Conservation (phyloP, 192 early-diverging fungal species). For the Neocallimastix lanati region DNA sequence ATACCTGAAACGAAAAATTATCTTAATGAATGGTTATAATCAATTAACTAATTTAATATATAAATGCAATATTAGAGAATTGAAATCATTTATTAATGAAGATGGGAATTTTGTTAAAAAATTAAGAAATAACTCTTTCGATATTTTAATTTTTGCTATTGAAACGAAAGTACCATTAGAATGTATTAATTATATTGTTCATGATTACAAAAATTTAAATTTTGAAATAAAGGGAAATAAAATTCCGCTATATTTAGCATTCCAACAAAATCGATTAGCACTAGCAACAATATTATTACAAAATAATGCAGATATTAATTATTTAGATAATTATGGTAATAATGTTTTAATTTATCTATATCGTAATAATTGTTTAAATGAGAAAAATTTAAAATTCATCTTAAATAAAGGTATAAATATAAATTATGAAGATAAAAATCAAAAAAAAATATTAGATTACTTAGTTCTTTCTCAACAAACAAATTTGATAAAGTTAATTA, state of each 20-base stretch:
- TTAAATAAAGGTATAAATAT: neutral
- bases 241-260: neutral
- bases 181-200: neutral
- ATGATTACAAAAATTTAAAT: neutral
- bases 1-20: no score
- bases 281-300: neutral
- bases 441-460: neutral
- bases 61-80: neutral
- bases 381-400: neutral
- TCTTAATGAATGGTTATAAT: neutral
- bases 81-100: neutral
- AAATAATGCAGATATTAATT: neutral
- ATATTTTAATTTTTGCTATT: neutral
- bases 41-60: neutral
- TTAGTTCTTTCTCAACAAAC: neutral
- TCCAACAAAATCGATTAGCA: neutral
- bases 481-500: neutral
- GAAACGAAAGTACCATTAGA: neutral
- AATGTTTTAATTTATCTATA: neutral
- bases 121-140: neutral
- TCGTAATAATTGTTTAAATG: neutral
- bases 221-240: neutral
- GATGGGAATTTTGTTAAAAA: neutral
- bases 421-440: neutral
- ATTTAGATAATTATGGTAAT: neutral